Evolutionary conservation across 352 stramenopile species (phyloP).

Genomic region (Halophytophthora batemanensis): DNA sequence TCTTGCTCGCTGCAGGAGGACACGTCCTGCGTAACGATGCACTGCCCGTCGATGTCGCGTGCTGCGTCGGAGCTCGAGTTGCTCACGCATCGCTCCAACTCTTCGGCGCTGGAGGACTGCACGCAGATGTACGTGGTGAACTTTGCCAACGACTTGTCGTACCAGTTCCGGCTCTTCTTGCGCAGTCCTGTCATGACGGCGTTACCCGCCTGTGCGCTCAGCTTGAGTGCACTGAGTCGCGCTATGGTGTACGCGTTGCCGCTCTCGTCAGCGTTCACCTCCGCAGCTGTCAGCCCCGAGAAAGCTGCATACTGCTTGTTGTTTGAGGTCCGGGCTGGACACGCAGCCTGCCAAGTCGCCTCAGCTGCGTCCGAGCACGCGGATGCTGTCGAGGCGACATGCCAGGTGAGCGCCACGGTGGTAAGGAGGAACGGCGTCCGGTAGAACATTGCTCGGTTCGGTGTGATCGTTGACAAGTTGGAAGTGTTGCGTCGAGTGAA

Average conservation of each 20-base stretch:
- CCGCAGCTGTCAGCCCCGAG: conserved; percentile 38
- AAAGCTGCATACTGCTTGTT: conserved; percentile 63
- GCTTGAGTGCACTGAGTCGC: conserved; percentile 64
- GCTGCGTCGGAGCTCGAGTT: conserved; percentile 43
- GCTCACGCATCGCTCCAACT: conserved; percentile 63
- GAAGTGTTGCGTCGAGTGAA: too few relatives aligned
- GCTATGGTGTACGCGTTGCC: conserved; percentile 67
- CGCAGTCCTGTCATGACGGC: conserved; percentile 69
- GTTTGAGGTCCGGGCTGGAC: conserved; percentile 37
- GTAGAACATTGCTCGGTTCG: too few relatives aligned
- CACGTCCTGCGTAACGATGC: conserved; percentile 43
- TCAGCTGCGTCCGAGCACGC: conserved; percentile 56
- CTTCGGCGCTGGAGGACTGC: conserved; percentile 34
- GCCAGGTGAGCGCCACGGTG: too few relatives aligned
- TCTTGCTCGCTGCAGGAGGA: conserved; percentile 57
- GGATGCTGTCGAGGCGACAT: conserved; percentile 12
- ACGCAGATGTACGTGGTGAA: conserved; percentile 75
- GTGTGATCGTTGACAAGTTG: too few relatives aligned
- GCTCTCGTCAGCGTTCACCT: conserved; percentile 65
- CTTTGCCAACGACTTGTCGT: conserved; percentile 58
- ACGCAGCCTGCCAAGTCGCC: conserved; percentile 57
- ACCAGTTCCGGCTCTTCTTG: conserved; percentile 65
- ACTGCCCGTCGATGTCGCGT: conserved; percentile 47
- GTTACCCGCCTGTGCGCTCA: conserved; percentile 53
- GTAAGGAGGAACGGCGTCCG: too few relatives aligned